Evolutionary conservation across 1,139 yeast genomes (phyloP).

Genomic region (Candida sojae): DNA sequence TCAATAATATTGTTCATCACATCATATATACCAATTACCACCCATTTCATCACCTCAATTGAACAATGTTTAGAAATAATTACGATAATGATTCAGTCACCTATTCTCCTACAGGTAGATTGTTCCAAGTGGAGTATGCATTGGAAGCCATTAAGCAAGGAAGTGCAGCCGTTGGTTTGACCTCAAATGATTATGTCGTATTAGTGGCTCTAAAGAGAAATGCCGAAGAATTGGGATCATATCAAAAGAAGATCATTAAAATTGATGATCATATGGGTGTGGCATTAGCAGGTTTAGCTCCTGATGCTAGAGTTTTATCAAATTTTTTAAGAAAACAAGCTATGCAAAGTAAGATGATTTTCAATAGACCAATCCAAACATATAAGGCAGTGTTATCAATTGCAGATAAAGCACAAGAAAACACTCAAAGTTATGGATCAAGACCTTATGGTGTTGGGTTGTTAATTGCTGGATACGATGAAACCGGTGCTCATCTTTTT

Average conservation of each 20-base stretch:
- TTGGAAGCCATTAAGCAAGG: constrained; percentile 98
- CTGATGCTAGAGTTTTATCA: constrained; percentile 93
- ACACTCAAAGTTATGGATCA: constrained; percentile 94
- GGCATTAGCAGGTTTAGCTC: constrained; percentile 96
- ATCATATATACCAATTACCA: background rate
- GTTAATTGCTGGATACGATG: constrained; percentile 89
- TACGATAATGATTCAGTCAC: constrained; percentile 98
- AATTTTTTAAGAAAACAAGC: constrained; percentile 91
- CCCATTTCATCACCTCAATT: background rate
- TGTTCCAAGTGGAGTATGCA: constrained; percentile 95
- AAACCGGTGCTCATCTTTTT: constrained; percentile 88
- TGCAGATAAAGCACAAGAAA: constrained; percentile 96
- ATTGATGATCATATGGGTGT: constrained; percentile 93
- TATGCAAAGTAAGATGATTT: constrained; percentile 82
- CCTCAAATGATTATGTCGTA: constrained; percentile 84
- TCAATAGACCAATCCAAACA: constrained; percentile 84
- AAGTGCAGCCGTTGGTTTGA: constrained; percentile 93
- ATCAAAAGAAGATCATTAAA: constrained; percentile 89
- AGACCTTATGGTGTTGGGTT: constrained; percentile 98
- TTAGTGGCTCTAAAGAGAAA: constrained; percentile 92
- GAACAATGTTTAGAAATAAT: constrained; percentile 80
- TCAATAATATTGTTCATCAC: no score
- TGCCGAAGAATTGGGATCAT: constrained; percentile 96
- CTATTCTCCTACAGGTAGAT: constrained; percentile 94
- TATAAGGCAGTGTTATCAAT: constrained; percentile 81